Evolutionary conservation across 306 rosid genomes (phyloP).

Genomic region (Malus domestica): DNA sequence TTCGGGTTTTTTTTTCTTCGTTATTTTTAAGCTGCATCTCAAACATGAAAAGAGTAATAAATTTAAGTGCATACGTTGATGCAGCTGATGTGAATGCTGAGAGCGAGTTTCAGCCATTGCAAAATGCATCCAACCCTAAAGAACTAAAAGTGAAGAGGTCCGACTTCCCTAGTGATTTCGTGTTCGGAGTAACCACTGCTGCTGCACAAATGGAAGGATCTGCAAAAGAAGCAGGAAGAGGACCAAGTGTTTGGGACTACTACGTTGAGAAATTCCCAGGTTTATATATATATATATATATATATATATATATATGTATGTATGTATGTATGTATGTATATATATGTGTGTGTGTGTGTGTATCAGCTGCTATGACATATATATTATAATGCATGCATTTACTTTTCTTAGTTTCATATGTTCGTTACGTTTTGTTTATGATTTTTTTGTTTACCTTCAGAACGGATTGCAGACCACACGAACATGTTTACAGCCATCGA

Average conservation of each 20-base stretch:
- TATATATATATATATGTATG: background rate
- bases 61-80: background rate
- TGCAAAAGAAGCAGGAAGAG: conserved; percentile 13
- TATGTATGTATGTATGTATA: too few species aligned
- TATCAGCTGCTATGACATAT: background rate
- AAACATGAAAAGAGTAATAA: background rate
- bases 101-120: background rate
- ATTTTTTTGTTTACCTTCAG: background rate
- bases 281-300: background rate
- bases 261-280: background rate
- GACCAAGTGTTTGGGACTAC: conserved; percentile 22
- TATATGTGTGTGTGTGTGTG: too few species aligned
- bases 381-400: background rate
- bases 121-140: background rate
- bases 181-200: conserved; percentile 17
- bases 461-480: background rate
- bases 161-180: conserved; percentile 18
- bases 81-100: background rate
- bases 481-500: conserved; percentile 1
- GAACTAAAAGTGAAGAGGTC: conserved; percentile 7
- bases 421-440: background rate
- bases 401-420: background rate
- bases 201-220: conserved; percentile 16
- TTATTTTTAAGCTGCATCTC: too few species aligned
- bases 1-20: too few species aligned